Evolutionary conservation across 73 alveolate species (phyloP).

Genomic region (Paramecium octaurelia): DNA sequence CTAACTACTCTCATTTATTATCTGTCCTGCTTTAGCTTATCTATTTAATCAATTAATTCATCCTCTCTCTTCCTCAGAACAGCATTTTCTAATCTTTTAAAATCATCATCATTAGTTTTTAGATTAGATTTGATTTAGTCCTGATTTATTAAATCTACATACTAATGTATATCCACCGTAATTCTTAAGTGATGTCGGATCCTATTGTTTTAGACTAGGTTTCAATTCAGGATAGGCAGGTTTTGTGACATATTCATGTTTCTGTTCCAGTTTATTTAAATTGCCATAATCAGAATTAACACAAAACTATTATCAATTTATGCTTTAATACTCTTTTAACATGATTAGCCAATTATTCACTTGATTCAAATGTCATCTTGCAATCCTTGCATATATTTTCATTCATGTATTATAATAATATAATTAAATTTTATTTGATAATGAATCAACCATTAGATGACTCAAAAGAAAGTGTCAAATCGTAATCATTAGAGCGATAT

Average conservation of each 20-base stretch:
- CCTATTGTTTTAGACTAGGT: conserved; percentile 17
- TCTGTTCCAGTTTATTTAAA: conserved; percentile 38
- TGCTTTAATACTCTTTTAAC: conserved; percentile 52
- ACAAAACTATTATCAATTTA: conserved; percentile 42
- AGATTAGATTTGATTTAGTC: conserved; percentile 29
- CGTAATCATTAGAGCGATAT: not conserved
- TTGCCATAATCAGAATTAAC: conserved; percentile 46
- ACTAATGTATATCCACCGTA: conserved; percentile 48
- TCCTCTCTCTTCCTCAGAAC: conserved; percentile 55
- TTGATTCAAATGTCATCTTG: conserved; percentile 53
- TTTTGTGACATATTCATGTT: conserved; percentile 22
- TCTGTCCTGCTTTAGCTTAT: conserved; percentile 46
- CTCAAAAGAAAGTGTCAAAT: conserved; percentile 5
- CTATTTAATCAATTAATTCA: conserved; percentile 38
- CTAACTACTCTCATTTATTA: conserved; percentile 36
- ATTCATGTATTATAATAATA: not conserved
- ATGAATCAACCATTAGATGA: conserved; percentile 13
- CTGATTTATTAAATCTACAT: not conserved
- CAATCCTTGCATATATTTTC: conserved; percentile 44
- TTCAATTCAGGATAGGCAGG: conserved; percentile 36
- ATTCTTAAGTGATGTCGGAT: conserved; percentile 43
- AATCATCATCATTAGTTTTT: conserved; percentile 55
- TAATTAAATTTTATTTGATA: not conserved
- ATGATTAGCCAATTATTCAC: conserved; percentile 58
- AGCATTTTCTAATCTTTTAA: conserved; percentile 50